Evolutionary conservation across 73 alveolate genomes (phyloP).

Genomic region (Loxodes magnus): DNA sequence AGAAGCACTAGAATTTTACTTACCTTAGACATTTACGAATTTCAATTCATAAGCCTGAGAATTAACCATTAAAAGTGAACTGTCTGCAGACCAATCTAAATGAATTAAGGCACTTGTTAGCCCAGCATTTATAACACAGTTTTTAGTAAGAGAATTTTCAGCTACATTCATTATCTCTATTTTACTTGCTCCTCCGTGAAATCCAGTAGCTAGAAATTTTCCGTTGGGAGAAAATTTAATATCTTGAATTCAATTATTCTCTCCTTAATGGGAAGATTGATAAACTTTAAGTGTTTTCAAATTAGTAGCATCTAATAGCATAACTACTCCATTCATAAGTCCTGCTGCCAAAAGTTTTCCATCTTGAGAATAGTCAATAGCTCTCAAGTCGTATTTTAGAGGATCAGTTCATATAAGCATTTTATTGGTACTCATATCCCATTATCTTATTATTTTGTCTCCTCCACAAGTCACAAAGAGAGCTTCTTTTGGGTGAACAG

Average conservation of each 20-base stretch:
- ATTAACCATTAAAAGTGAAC: conserved; percentile 62
- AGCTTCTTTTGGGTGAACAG: conserved; percentile 61
- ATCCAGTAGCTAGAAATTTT: conserved; percentile 78
- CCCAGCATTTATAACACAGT: conserved; percentile 47
- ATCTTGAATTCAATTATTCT: conserved; percentile 71
- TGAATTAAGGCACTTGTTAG: conserved; percentile 81
- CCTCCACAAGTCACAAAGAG: conserved; percentile 87
- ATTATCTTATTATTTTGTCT: conserved; percentile 75
- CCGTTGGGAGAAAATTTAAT: conserved; percentile 83
- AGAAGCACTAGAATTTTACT: conserved; percentile 64
- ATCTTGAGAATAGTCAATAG: conserved; percentile 68
- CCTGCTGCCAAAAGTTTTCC: conserved; percentile 74
- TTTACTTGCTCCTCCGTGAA: conserved; percentile 84
- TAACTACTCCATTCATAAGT: conserved; percentile 56
- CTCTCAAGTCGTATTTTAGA: conserved; percentile 69
- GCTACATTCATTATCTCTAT: conserved; percentile 68
- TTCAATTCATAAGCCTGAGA: conserved; percentile 88
- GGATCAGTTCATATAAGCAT: conserved; percentile 43
- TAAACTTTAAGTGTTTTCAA: conserved; percentile 41
- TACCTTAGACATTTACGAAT: conserved; percentile 63
- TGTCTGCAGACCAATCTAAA: conserved; percentile 89
- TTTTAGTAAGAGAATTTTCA: conserved; percentile 34
- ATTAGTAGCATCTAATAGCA: conserved; percentile 49
- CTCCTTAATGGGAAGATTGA: conserved; percentile 28
- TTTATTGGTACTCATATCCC: conserved; percentile 61